Base-by-base conservation (phyloP, 2,329 filamentous ascomycete species). In the Xylaria sp. region DNA sequence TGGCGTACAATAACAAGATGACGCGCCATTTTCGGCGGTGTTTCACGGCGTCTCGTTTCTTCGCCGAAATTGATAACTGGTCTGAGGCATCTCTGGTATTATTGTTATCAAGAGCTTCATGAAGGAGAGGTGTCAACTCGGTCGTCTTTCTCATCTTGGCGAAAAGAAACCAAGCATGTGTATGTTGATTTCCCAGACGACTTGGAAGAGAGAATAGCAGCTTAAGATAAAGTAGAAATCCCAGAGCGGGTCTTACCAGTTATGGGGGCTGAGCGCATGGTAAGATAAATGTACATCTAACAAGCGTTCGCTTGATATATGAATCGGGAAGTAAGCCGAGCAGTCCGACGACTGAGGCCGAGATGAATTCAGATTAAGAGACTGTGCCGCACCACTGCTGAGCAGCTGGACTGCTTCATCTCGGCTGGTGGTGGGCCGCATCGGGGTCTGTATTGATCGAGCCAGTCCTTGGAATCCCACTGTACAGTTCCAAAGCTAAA, bases 11-110 rank as follows among this genome's bases (percentile, higher is more conserved):
- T 15, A 66, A 4, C 46, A 61, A 18, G 31, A 66, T 18, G 23
- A 66, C 41, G 18, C 49, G 48, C 64, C 64, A 55, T 20, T 82
- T 79, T 0, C 20, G 52, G 51, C 23, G 52, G 0, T 25, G 39
- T 23, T 62, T 18, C 49, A 20, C 25, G 18, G 20, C 2, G 15
- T 51, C 46, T 4, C 2, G 60, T 23, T 36, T 15, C 8, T 58
- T 28, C 43, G n/a, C 28, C 25, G 55, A 28, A 25, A 15, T 12
- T 43, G 55, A 28, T 28, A 4, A 28, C n/a, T 58, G n/a, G 15
- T 43, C 36, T 28, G 55, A 13, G 20, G 43, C 36, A 28, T 28
- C 39, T 28, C 55, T 31, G 23, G 9, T 20, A 20, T 23, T 10
- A 18, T 20, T 48, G 7, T 23, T 10, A 8, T 20, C 46, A 41